phyloP scores from a whole-genome alignment of 2,329 filamentous ascomycete genomes.

The Xylariales sp. region DNA sequence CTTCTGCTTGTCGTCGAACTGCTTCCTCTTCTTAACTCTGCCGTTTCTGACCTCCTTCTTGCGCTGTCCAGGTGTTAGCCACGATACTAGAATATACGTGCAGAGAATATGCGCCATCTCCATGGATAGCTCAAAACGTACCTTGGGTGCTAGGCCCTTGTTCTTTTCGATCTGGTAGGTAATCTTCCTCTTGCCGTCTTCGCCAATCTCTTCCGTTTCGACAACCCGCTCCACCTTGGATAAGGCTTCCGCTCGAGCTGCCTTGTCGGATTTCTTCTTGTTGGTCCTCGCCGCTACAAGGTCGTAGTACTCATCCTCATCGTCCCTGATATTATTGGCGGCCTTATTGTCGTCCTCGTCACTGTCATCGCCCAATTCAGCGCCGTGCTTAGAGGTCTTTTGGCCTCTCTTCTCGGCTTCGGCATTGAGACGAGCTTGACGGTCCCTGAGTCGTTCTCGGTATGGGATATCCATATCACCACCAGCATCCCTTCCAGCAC shows the following conservation, averaged over 20 bases:
- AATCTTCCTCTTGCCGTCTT: conserved; percentile 88
- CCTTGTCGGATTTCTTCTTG: conserved; percentile 71
- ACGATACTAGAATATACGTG: too few species aligned
- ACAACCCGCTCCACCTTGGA: conserved; percentile 60
- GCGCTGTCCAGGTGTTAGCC: too few species aligned
- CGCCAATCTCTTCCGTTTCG: conserved; percentile 64
- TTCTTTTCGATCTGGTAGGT: conserved; percentile 96
- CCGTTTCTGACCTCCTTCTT: conserved; percentile 96
- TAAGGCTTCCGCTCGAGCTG: conserved; percentile 49
- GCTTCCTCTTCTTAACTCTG: conserved; percentile 92
- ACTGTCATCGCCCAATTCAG: conserved; percentile 63
- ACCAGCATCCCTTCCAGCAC: conserved; percentile 67
- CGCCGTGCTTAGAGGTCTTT: conserved; percentile 56
- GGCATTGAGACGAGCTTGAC: conserved; percentile 80
- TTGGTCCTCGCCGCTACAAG: conserved; percentile 69
- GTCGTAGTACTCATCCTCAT: conserved; percentile 80
- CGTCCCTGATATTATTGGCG: conserved; percentile 44
- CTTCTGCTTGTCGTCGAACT: conserved; percentile 93
- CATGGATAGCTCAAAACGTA: too few species aligned
- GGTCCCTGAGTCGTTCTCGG: conserved; percentile 81
- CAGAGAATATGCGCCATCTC: too few species aligned
- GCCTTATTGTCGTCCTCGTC: conserved; percentile 61
- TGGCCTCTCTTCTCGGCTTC: conserved; percentile 82
- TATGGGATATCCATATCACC: conserved; percentile 83
- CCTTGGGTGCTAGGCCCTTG: conserved; percentile 84